A percentile compares a stretch with the other conserved stretches of the same genome.
These are phyloP conservation scores for Aurantiochytrium sp. DNA, from an alignment of 108 stramenopile genomes.

Conservation along the genomic window DNA sequence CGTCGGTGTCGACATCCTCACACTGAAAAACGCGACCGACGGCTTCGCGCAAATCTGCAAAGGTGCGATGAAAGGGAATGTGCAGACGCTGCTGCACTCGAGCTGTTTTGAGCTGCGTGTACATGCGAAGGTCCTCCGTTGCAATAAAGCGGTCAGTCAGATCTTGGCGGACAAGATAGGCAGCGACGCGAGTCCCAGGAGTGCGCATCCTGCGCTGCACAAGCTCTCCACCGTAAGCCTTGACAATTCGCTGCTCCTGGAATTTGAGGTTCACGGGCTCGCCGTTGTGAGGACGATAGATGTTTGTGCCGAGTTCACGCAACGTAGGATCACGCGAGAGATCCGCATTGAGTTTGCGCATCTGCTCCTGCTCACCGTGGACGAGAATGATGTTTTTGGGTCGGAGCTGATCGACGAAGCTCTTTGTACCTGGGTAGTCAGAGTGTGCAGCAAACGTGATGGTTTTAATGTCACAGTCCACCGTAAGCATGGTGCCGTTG, in stretches of 20 bases:
- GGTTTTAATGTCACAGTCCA: constrained; percentile 75
- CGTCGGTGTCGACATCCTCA: constrained; percentile 22
- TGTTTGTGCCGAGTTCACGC: constrained; percentile 44
- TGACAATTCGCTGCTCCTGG: constrained; percentile 31
- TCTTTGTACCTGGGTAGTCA: constrained; percentile 75
- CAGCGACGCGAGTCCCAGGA: constrained; percentile 63
- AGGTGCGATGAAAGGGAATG: constrained; percentile 70
- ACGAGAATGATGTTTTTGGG: constrained; percentile 92
- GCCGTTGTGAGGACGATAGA: constrained; percentile 21
- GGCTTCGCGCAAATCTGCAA: constrained; percentile 63
- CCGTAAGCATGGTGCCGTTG: constrained; percentile 78
- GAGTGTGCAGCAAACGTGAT: constrained; percentile 96
- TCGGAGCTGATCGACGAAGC: constrained; percentile 29
- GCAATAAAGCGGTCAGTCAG: constrained; percentile 68
- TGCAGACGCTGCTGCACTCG: constrained; percentile 70
- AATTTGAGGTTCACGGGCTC: not conserved
- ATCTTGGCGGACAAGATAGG: constrained; percentile 74
- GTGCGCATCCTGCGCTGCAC: constrained; percentile 59
- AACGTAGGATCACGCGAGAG: constrained; percentile 64
- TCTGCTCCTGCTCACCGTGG: constrained; percentile 93
- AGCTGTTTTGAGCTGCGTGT: constrained; percentile 75
- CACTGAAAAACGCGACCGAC: constrained; percentile 70
- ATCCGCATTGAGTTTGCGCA: constrained; percentile 76
- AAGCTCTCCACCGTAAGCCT: constrained; percentile 73
- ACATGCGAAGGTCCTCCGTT: constrained; percentile 71